Base-by-base conservation (phyloP, 208 protist species). In the Acanthamoeba royreba region DNA sequence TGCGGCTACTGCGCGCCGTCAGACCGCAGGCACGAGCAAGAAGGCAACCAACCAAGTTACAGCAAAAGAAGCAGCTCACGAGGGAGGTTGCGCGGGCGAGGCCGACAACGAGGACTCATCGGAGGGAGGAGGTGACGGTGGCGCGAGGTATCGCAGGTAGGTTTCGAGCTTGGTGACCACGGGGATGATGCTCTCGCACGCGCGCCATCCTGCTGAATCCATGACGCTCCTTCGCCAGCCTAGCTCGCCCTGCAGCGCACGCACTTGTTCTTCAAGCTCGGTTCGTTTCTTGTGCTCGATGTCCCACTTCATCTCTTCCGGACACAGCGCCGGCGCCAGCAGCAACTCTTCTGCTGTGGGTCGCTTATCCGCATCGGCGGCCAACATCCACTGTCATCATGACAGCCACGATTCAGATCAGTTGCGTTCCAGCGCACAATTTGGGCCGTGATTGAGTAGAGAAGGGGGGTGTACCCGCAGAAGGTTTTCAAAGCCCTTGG, bases 331-430 rank as follows among this genome's bases (percentile, higher is more conserved):
- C 4, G 83, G 83, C 49, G 83, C n/a, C 31, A 33, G 52, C 53
- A 90, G 25, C 53, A 90, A 49, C 38, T 90, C 83, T 33, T 90
- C 83, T 15, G 83, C 83, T 8, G 83, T 66, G 31, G 83, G 83
- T 69, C 83, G 47, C 40, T 90, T 90, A 38, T 90, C 83, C 52
- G 83, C 83, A 17, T 90, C 83, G 8, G 83, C 83, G 0, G 47
- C 52, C 53, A 90, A 31, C 83, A 90, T 90, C 33, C 13, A 90
- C 83, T 90, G 28, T 35, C 55, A 4, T 25, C 38, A 46, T 7
- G 43, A 22, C 22, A 4, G 1, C 11, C 3, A 61, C 31, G 17
- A 31, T 58, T 5, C 17, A 5, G 45, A 28, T 53, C 8, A 42
- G 45, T 22, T 90, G 47, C 7, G 17, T 79, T n/a, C 53, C 53